Base-by-base conservation (phyloP, 345 rosid genomes). In the Brassica incana region DNA sequence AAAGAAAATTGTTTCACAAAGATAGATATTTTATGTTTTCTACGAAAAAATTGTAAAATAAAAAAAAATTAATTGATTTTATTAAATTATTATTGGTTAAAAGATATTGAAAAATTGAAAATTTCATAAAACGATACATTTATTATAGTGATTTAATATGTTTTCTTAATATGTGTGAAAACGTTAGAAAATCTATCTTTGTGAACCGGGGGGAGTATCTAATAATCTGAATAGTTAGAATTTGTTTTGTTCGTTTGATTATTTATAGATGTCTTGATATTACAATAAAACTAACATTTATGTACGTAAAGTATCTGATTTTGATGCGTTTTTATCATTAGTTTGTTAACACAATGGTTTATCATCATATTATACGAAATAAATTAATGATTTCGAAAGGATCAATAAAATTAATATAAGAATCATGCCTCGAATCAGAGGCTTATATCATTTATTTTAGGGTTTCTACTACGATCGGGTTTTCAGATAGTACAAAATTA, bases 241-340 rank as follows among this genome's bases (percentile, higher is more conserved):
- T 45, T 67, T 54, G 4, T 15, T 73, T 63, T 43, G 43, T 20
- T 72, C 15, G 48, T 73, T 73, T 79, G 78, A 56, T 18, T 72
- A 65, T 60, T 16, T 78, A 38, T 70, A 35, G 43, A 40, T 72
- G 67, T 58, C 50, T 58, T 78, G 33, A 65, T 56, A 40, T 36
- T 54, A 18, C 60, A 64, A 66, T 54, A 11, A 77, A 71, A 61
- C 27, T 72, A 65, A 72, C 73, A 78, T 72, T 72, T 72, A 62
- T 72, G 62, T 65, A 71, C 5, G 43, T 25, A 69, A 48, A 18
- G 69, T 77, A 60, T 45, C 69, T 61, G 63, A 69, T 69, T 77
- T 8, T 61, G 25, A 77, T 69, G 36, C 9, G 30, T 25, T 30
- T 68, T 43, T 45, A 54, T 16, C 25, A 54, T 54, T 52, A n/a